Percentiles rank a stretch among this genome's conserved stretches.
These are phyloP conservation scores for Trichocladium antarcticum DNA, from an alignment of 495 filamentous ascomycete genomes.

Conservation along the genomic window DNA sequence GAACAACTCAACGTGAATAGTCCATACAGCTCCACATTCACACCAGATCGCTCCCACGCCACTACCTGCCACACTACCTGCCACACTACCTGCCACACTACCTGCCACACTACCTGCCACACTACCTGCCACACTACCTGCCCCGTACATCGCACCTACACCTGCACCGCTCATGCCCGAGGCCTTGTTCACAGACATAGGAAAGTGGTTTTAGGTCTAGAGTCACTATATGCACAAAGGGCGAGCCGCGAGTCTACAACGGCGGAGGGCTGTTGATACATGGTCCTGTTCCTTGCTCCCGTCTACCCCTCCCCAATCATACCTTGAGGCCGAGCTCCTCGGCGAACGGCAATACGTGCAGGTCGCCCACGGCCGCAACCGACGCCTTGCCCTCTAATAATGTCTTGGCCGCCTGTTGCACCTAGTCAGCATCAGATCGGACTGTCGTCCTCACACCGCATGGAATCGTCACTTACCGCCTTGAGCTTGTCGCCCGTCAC, in stretches of 20 bases:
- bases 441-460: slow-evolving; percentile 2
- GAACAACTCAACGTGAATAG: too few species aligned
- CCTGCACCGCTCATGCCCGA: background rate
- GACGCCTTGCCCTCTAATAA: slow-evolving; percentile 81
- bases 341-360: slow-evolving; percentile 78
- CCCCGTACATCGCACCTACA: background rate
- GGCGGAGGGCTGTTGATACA: slow-evolving; percentile 42
- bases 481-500: slow-evolving; percentile 79
- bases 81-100: background rate
- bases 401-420: slow-evolving; percentile 61
- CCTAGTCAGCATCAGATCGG: slow-evolving; percentile 14
- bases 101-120: too few species aligned
- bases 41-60: too few species aligned
- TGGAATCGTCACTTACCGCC: slow-evolving; percentile 51
- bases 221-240: slow-evolving; percentile 42
- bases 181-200: slow-evolving; percentile 11
- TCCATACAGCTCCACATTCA: too few species aligned
- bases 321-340: slow-evolving; percentile 90
- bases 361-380: slow-evolving; percentile 76
- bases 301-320: slow-evolving; percentile 44
- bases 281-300: slow-evolving; percentile 17
- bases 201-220: slow-evolving; percentile 28
- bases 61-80: background rate
- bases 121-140: background rate
- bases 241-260: slow-evolving; percentile 29